Evolutionary conservation across 2,329 filamentous ascomycete genomes (phyloP).

Genomic region (Bipolaris sorokiniana): DNA sequence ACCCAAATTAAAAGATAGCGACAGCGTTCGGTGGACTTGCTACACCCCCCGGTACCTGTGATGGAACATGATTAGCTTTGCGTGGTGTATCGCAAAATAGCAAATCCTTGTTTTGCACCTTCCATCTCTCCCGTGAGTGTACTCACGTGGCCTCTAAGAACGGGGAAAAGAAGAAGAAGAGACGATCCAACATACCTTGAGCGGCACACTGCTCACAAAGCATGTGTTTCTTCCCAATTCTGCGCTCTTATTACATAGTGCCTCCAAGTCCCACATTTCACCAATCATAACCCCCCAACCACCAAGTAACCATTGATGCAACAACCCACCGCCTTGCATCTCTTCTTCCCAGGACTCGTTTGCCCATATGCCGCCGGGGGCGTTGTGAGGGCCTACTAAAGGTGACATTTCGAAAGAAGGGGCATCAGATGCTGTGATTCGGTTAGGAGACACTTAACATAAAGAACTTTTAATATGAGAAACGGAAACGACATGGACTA

Average conservation of each 20-base stretch:
- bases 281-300: slow-evolving; percentile 50
- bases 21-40: slow-evolving; percentile 49
- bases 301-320: slow-evolving; percentile 44
- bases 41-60: slow-evolving; percentile 56
- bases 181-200: slow-evolving; percentile 53
- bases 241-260: slow-evolving; percentile 60
- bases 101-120: not conserved
- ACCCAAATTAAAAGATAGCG: slow-evolving; percentile 39
- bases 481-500: not conserved
- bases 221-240: slow-evolving; percentile 62
- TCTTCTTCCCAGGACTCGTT: slow-evolving; percentile 44
- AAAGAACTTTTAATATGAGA: not conserved
- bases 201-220: slow-evolving; percentile 65
- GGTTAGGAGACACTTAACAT: not conserved
- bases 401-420: slow-evolving; percentile 55
- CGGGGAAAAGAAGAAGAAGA: not conserved
- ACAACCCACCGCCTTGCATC: slow-evolving; percentile 44
- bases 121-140: not conserved
- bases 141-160: not conserved
- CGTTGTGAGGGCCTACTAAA: slow-evolving; percentile 42
- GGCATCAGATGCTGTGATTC: slow-evolving; percentile 44
- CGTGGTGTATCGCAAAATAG: no score
- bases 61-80: not conserved
- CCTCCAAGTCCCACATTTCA: slow-evolving; percentile 56
- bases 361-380: slow-evolving; percentile 42